Conservation (phyloP, 208 protist genomes). For the Acanthamoeba castellanii region DNA sequence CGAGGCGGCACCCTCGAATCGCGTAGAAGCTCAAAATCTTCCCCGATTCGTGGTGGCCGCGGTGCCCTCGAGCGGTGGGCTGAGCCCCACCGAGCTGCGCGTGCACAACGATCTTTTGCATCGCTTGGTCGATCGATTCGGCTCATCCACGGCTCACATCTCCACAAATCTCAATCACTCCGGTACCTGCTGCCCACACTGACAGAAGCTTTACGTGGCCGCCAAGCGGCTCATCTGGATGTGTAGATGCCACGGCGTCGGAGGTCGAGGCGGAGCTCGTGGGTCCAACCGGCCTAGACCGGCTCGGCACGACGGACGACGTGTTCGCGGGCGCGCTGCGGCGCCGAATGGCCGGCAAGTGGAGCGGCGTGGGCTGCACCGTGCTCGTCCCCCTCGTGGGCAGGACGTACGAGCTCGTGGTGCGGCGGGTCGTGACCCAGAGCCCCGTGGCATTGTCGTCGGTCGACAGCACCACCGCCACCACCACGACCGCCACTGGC, state of each 20-base stretch:
- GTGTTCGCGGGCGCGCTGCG: neutral
- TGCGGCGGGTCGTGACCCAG: neutral
- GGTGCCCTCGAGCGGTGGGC: neutral
- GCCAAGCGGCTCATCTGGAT: neutral
- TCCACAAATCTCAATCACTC: neutral
- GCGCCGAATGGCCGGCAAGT: constrained; percentile 30
- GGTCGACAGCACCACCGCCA: neutral
- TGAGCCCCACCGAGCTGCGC: neutral
- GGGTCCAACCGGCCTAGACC: neutral
- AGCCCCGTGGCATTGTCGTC: neutral
- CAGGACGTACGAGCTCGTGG: neutral
- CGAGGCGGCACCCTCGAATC: neutral
- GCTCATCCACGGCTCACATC: neutral
- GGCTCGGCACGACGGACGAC: neutral
- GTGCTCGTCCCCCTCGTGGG: constrained; percentile 11
- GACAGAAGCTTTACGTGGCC: neutral
- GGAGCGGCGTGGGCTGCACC: constrained; percentile 16
- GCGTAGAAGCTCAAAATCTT: neutral
- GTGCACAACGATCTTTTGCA: neutral
- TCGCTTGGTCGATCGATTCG: neutral
- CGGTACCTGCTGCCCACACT: neutral
- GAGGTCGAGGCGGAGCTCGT: constrained; percentile 20
- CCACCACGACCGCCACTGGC: neutral
- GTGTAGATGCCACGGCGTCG: neutral
- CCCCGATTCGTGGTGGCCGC: neutral